phyloP scores from a whole-genome alignment of 257 asterid genomes.

The Handroanthus guayacan region DNA sequence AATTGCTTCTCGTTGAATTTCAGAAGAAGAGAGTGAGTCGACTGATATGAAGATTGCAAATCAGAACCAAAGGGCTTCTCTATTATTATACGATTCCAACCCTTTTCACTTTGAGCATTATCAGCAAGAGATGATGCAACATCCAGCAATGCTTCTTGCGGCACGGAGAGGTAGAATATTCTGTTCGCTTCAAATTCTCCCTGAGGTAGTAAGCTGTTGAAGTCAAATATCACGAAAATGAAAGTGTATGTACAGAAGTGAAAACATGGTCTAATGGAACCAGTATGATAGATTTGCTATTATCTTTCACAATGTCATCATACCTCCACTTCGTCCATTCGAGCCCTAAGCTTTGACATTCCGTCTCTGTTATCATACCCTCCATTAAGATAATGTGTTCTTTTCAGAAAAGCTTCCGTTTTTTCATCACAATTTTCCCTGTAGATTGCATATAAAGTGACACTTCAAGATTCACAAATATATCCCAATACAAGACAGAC shows the following conservation, averaged over 20 bases:
- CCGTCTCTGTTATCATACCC: conserved; percentile 59
- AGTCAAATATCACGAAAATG: conserved; percentile 29
- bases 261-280: neutral
- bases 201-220: conserved; percentile 42
- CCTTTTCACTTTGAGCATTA: conserved; percentile 52
- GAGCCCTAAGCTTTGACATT: conserved; percentile 52
- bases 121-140: conserved; percentile 55
- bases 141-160: conserved; percentile 55
- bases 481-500: neutral
- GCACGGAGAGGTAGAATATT: conserved; percentile 64
- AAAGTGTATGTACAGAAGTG: conserved; percentile 19
- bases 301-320: neutral
- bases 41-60: conserved; percentile 49
- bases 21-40: conserved; percentile 47
- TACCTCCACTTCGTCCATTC: conserved; percentile 60
- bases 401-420: conserved; percentile 51
- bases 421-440: conserved; percentile 55
- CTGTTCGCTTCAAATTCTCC: conserved; percentile 50
- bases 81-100: conserved; percentile 60
- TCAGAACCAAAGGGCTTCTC: conserved; percentile 62
- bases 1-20: conserved; percentile 54
- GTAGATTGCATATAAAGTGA: conserved; percentile 31
- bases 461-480: conserved; percentile 3
- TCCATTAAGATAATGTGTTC: conserved; percentile 50
- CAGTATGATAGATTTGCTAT: neutral